Evolutionary conservation across 345 rosid genomes (phyloP).

Genomic region (Orychophragmus violaceus): DNA sequence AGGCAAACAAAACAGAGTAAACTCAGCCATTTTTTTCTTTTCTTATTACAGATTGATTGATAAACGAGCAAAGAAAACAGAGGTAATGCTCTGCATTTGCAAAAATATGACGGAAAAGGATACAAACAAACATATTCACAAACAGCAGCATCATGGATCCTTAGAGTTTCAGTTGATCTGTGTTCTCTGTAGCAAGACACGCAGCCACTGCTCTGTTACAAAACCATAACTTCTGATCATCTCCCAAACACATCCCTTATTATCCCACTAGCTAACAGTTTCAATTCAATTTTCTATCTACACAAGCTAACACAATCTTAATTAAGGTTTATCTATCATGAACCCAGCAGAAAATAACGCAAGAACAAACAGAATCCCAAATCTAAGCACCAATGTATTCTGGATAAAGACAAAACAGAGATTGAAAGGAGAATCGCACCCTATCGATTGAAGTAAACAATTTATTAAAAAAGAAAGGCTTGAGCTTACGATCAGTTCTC

Average conservation of each 20-base stretch:
- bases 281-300: too few species aligned
- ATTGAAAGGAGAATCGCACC: slow-evolving; percentile 44
- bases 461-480: too few species aligned
- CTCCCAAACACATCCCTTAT: slow-evolving; percentile 2
- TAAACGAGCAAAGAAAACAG: background rate
- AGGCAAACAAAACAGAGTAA: background rate
- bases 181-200: slow-evolving; percentile 59
- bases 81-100: background rate
- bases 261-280: too few species aligned
- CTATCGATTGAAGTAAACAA: slow-evolving; percentile 49
- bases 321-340: background rate
- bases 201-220: slow-evolving; percentile 91
- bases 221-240: slow-evolving; percentile 37
- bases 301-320: background rate
- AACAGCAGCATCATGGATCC: slow-evolving; percentile 31
- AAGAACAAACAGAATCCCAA: slow-evolving; percentile 12
- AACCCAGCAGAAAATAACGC: background rate
- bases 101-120: background rate
- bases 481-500: slow-evolving; percentile 86
- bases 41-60: background rate
- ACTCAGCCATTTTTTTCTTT: background rate
- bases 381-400: background rate
- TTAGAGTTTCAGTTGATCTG: slow-evolving; percentile 19
- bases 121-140: slow-evolving; percentile 28
- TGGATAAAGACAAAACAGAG: background rate